Evolutionary conservation across 2,329 filamentous ascomycete species (phyloP).

Genomic region (Alternaria dauci): DNA sequence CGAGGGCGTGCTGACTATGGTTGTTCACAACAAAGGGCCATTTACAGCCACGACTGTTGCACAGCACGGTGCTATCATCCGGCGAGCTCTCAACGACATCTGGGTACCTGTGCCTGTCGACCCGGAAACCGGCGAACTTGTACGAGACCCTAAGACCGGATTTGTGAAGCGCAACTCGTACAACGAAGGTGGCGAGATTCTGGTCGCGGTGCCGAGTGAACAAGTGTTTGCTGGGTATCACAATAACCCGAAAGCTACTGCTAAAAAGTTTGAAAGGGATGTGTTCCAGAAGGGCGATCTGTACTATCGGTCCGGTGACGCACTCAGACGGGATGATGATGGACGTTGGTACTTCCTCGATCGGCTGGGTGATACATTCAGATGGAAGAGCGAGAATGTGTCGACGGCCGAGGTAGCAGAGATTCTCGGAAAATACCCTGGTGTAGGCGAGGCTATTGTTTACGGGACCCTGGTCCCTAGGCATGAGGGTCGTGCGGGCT

Average conservation of each 20-base stretch:
- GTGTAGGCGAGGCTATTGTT: constrained; percentile 56
- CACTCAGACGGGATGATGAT: constrained; percentile 52
- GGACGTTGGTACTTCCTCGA: constrained; percentile 59
- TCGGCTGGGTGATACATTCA: constrained; percentile 57
- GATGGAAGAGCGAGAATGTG: constrained; percentile 60
- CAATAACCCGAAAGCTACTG: constrained; percentile 70
- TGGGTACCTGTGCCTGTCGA: constrained; percentile 74
- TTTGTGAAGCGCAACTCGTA: constrained; percentile 70
- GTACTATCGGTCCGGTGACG: constrained; percentile 58
- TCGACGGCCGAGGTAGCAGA: constrained; percentile 57
- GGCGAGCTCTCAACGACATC: constrained; percentile 60
- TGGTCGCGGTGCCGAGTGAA: constrained; percentile 66
- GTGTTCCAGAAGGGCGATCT: constrained; percentile 56
- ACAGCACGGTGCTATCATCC: constrained; percentile 70
- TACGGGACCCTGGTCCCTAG: constrained; percentile 56
- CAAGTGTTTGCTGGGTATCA: constrained; percentile 69
- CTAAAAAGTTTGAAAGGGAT: constrained; percentile 59
- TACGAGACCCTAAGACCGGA: constrained; percentile 70
- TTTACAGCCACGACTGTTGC: constrained; percentile 68
- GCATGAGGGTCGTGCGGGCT: constrained; percentile 60
- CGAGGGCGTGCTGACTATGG: constrained; percentile 71
- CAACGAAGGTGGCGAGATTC: constrained; percentile 74
- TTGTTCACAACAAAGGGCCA: constrained; percentile 63
- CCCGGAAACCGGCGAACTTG: constrained; percentile 70
- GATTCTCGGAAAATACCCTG: constrained; percentile 52